Evolutionary conservation across 1,284 basidiomycete genomes (phyloP).

Genomic region (Naganishia liquefaciens): DNA sequence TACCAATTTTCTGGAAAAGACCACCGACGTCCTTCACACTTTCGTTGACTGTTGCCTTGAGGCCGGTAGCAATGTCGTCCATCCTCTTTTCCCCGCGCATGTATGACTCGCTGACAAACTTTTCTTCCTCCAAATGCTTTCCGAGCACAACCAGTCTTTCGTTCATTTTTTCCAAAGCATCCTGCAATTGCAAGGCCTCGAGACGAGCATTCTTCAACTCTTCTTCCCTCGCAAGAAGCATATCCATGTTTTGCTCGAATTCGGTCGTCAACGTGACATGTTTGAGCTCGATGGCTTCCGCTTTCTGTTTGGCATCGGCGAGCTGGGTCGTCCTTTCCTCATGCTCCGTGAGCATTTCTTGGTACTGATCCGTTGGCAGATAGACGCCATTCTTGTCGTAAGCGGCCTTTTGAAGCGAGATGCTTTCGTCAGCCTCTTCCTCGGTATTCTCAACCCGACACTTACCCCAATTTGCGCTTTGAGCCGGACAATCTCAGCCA

Average conservation of each 20-base stretch:
- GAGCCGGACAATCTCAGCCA: constrained; percentile 90
- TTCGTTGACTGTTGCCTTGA: constrained; percentile 68
- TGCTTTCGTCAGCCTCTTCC: not conserved
- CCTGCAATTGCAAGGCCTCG: constrained; percentile 60
- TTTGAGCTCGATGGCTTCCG: constrained; percentile 78
- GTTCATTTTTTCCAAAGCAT: constrained; percentile 61
- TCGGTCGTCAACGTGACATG: constrained; percentile 78
- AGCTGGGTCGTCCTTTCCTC: constrained; percentile 72
- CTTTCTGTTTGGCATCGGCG: constrained; percentile 76
- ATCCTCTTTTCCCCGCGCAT: constrained; percentile 71
- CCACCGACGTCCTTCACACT: constrained; percentile 71
- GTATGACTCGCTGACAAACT: constrained; percentile 71
- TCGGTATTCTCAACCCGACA: not conserved
- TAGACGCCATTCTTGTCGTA: constrained; percentile 94
- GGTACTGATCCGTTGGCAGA: constrained; percentile 85
- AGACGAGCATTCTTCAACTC: constrained; percentile 63
- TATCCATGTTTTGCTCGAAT: constrained; percentile 79
- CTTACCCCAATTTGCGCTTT: constrained; percentile 70
- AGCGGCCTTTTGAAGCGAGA: constrained; percentile 59
- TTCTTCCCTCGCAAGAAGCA: constrained; percentile 71
- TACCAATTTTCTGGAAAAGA: constrained; percentile 81
- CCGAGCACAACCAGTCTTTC: constrained; percentile 62
- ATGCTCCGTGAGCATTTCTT: constrained; percentile 73
- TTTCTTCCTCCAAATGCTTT: constrained; percentile 67
- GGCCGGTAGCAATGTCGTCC: constrained; percentile 67